Evolutionary conservation across 352 stramenopile genomes (phyloP).

Genomic region (Halophytophthora polymorphica): DNA sequence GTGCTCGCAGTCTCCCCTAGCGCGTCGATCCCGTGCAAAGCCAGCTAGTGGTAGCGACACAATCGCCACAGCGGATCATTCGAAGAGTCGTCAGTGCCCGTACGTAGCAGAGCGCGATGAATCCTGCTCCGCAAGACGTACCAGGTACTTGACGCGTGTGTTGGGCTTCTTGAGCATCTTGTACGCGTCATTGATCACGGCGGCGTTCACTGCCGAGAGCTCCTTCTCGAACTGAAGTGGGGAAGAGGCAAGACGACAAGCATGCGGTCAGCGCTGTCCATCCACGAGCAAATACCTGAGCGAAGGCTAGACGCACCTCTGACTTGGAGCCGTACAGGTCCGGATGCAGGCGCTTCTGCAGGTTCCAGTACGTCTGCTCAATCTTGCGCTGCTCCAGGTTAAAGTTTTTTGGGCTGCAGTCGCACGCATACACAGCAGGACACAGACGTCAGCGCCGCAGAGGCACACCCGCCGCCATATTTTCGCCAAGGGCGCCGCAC

Average conservation of each 20-base stretch:
- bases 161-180: slow-evolving; percentile 87
- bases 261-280: neutral
- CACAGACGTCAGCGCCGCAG: slow-evolving; percentile 6
- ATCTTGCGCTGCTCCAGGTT: slow-evolving; percentile 76
- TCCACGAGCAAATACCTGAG: neutral
- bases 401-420: slow-evolving; percentile 70
- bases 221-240: slow-evolving; percentile 70
- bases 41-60: slow-evolving; percentile 35
- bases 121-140: slow-evolving; percentile 13
- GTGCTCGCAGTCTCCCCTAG: slow-evolving; percentile 74
- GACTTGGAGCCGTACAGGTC: slow-evolving; percentile 86
- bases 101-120: neutral
- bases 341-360: slow-evolving; percentile 83
- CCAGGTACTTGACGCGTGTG: slow-evolving; percentile 81
- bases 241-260: neutral
- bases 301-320: slow-evolving; percentile 34
- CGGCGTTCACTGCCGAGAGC: slow-evolving; percentile 71
- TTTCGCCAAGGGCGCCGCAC: slow-evolving; percentile 25
- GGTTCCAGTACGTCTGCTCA: slow-evolving; percentile 85
- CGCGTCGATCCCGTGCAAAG: slow-evolving; percentile 79
- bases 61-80: neutral
- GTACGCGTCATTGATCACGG: slow-evolving; percentile 84
- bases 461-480: neutral
- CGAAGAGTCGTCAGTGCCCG: slow-evolving; percentile 2
- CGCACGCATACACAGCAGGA: neutral